Evolutionary conservation across 1,284 basidiomycete genomes (phyloP).

Genomic region (Trichosporon sp.): DNA sequence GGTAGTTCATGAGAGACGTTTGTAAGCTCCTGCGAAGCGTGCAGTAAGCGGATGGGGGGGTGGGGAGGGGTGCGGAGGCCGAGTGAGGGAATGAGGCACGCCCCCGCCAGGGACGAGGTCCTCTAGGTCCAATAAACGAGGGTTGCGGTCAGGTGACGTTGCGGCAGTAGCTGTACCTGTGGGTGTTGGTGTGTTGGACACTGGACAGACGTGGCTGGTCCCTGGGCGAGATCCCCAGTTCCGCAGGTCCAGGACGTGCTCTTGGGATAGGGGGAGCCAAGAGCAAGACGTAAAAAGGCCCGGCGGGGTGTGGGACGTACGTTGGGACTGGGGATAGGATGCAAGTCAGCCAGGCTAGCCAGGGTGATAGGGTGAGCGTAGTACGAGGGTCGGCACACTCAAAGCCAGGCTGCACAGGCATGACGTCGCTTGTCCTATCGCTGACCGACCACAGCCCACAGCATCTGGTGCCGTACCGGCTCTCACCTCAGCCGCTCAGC

Average conservation of each 20-base stretch:
- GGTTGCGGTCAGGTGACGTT: neutral
- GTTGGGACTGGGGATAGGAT: no score
- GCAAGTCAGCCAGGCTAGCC: no score
- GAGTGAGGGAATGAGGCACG: neutral
- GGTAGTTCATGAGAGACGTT: neutral
- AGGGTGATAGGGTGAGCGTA: neutral
- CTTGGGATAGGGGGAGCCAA: neutral
- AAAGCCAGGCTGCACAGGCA: neutral
- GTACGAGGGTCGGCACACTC: neutral
- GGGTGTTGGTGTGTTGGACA: neutral
- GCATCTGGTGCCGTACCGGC: no score
- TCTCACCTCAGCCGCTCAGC: neutral
- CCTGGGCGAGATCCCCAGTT: neutral
- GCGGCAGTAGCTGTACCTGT: neutral
- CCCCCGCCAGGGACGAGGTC: neutral
- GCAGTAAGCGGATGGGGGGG: neutral
- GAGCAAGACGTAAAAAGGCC: neutral
- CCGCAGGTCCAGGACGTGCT: neutral
- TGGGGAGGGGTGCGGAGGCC: neutral
- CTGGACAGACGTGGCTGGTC: conserved; percentile 3
- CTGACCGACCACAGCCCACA: neutral
- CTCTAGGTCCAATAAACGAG: neutral
- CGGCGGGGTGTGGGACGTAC: no score
- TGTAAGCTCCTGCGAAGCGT: neutral
- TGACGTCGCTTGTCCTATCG: conserved; percentile 4